These are phyloP conservation scores for Fagopyrum homotropicum DNA, from an alignment of 148 eudicot species.

Conservation along the genomic window DNA sequence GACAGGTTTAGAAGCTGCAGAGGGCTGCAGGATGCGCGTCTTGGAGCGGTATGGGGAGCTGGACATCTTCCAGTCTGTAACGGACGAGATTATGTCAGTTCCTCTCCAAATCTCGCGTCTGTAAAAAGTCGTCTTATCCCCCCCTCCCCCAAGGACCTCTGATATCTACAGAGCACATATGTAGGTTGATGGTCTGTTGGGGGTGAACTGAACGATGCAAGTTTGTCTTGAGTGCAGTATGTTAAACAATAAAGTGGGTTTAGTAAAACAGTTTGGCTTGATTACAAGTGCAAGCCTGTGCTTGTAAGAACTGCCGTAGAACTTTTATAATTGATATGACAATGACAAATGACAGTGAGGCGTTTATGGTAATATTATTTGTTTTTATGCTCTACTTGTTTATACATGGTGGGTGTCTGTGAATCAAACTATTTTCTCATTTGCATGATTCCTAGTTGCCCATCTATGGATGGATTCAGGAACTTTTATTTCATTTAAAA, in stretches of 20 bases:
- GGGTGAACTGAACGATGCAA: neutral
- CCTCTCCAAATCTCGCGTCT: slow-evolving; percentile 86
- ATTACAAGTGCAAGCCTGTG: neutral
- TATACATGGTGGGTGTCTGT: neutral
- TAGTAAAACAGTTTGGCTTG: neutral
- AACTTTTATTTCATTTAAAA: too few relatives aligned
- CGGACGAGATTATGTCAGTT: slow-evolving; percentile 69
- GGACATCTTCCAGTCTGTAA: slow-evolving; percentile 72
- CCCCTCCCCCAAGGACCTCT: neutral
- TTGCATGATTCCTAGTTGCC: too few relatives aligned
- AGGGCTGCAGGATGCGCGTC: slow-evolving; percentile 97
- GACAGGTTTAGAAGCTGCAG: slow-evolving; percentile 87
- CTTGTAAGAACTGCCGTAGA: neutral
- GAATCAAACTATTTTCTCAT: too few relatives aligned
- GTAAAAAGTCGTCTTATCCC: slow-evolving; percentile 19
- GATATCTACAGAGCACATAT: neutral
- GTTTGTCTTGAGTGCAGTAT: neutral
- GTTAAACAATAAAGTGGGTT: neutral
- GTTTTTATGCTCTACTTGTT: neutral
- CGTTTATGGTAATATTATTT: neutral
- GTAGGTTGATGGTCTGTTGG: slow-evolving; percentile 11
- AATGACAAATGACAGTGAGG: neutral
- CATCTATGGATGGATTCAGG: too few relatives aligned
- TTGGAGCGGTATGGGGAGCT: slow-evolving; percentile 81
- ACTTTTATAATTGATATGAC: neutral